Evolutionary conservation across 805 yeast species (phyloP).

Genomic region (Cyberlindnera euphorbiae): DNA sequence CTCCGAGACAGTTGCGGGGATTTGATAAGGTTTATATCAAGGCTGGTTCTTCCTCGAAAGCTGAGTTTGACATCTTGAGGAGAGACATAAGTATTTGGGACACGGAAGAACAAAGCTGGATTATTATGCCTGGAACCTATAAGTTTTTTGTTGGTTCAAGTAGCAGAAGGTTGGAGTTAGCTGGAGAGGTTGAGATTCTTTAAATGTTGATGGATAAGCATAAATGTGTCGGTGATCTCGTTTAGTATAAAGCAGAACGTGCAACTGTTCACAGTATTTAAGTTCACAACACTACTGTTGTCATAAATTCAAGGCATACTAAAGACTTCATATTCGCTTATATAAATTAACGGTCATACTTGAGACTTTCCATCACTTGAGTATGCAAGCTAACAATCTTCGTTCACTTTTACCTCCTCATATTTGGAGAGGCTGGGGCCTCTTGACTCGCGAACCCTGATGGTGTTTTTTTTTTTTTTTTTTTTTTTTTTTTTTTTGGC

Average conservation of each 20-base stretch:
- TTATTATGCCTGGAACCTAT: conserved; percentile 51
- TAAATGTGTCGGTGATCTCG: too few species aligned
- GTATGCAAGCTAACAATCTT: too few species aligned
- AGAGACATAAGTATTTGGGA: conserved; percentile 58
- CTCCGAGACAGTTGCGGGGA: conserved; percentile 53
- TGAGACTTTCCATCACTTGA: too few species aligned
- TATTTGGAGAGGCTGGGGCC: too few species aligned
- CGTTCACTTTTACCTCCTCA: too few species aligned
- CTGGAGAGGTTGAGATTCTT: conserved; percentile 32
- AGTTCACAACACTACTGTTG: too few species aligned
- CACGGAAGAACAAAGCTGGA: conserved; percentile 50
- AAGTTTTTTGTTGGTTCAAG: conserved; percentile 47
- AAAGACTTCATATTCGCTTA: too few species aligned
- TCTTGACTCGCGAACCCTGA: background rate
- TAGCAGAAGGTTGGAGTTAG: conserved; percentile 41
- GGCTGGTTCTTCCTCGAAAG: conserved; percentile 34
- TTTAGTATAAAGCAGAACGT: too few species aligned
- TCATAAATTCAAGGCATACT: too few species aligned
- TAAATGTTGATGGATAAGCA: conserved; percentile 4
- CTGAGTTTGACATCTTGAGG: conserved; percentile 41
- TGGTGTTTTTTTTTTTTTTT: background rate
- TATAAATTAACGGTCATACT: too few species aligned
- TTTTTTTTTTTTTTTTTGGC: too few species aligned
- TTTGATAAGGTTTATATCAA: conserved; percentile 48
- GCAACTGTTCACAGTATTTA: too few species aligned